Evolutionary conservation across 768 basidiomycete genomes (phyloP).

Genomic region (Pholiota molesta): DNA sequence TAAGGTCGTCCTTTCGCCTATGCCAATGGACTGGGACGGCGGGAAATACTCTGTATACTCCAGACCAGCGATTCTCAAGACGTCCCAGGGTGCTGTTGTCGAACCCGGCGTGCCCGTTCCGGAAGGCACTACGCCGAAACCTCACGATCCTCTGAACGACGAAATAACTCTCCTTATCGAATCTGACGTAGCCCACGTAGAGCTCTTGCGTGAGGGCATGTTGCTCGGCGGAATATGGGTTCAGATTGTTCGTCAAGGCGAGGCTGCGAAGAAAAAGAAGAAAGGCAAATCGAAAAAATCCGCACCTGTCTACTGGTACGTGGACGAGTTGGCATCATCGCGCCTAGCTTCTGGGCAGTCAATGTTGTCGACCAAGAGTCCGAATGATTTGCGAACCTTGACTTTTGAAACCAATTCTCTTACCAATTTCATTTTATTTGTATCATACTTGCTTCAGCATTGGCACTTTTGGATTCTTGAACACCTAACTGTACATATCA

Average conservation of each 20-base stretch:
- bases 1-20: constrained; percentile 42
- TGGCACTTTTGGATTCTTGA: too few species aligned
- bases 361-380: background rate
- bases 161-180: constrained; percentile 62
- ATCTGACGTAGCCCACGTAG: constrained; percentile 35
- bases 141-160: constrained; percentile 58
- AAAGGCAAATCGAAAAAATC: constrained; percentile 37
- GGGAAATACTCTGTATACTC: constrained; percentile 37
- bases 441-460: too few species aligned
- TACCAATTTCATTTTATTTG: too few species aligned
- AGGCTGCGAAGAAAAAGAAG: constrained; percentile 38
- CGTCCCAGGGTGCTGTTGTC: constrained; percentile 36
- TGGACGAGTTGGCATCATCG: constrained; percentile 40
- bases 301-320: constrained; percentile 42
- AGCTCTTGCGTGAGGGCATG: constrained; percentile 53
- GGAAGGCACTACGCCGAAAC: constrained; percentile 23
- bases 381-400: background rate
- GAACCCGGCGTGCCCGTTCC: constrained; percentile 33
- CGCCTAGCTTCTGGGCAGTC: constrained; percentile 42
- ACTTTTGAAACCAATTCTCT: background rate
- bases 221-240: constrained; percentile 70
- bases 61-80: constrained; percentile 37
- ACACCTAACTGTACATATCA: too few species aligned
- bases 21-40: constrained; percentile 42
- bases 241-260: constrained; percentile 54